Base-by-base conservation (phyloP, 176 grass and related monocot species). In the Leersia perrieri region DNA sequence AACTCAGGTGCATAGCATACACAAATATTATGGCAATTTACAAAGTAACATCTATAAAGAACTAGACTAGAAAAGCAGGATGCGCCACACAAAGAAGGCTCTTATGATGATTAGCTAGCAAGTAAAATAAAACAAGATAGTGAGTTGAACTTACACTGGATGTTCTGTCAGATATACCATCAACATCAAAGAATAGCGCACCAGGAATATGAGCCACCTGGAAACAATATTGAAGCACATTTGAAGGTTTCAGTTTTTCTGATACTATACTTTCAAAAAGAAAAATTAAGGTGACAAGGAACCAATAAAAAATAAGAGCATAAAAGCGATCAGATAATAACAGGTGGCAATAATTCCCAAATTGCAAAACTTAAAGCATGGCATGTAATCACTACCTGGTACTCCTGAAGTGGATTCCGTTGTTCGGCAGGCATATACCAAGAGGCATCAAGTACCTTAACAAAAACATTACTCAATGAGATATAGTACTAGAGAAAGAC, bases 381-480 rank as follows among this genome's bases (percentile, higher is more conserved):
- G 82, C 35, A 45, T 0, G 1, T n/a, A 76, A 60, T 28, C 44
- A 2, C 10, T 67, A 95, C 96, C 92, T 99, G 96, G 77, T 95
- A 99, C 78, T 99, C 92, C 83, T 99, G 96, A 77, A 99, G 85
- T 3, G 96, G 87, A 63, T 91, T 99, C 76, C 96, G 79, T 88
- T 99, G 90, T 57, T 95, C 96, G 1, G 79, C 84, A 45, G 92
- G 92, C 92, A 99, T 99, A 63, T 99, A 99, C 96, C 96, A 99
- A 84, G 96, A 99, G 78, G 96, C 92, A 83, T 99, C 96, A 58
- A 99, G 75, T 70, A 99, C 88, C 96, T 99, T 65, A 1, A 76
- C 53, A 85, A 45, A 86, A 34, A 42, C 11, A 42, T 23, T 5
- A 23, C 7, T 57, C 22, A 2, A 51, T 42, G 60, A 86, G 22